phyloP scores from a whole-genome alignment of 345 rosid species.

The Acer campestre region DNA sequence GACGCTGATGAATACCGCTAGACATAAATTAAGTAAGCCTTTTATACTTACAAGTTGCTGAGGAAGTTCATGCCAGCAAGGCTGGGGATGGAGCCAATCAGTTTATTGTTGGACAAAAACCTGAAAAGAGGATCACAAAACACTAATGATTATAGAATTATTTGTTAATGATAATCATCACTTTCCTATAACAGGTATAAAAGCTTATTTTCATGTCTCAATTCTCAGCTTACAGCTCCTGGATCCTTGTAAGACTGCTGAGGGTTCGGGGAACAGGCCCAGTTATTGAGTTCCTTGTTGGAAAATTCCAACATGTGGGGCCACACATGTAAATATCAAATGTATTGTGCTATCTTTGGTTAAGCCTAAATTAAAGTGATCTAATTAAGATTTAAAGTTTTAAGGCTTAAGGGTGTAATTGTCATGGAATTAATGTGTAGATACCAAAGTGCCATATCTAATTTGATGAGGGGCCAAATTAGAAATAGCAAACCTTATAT shows the following conservation, averaged over 20 bases:
- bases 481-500: no score
- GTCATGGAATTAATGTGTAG: no score
- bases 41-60: slow-evolving; percentile 57
- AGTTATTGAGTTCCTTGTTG: slow-evolving; percentile 48
- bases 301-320: no score
- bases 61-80: slow-evolving; percentile 50
- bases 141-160: neutral
- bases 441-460: no score
- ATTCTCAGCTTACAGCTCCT: slow-evolving; percentile 59
- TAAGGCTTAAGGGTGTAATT: no score
- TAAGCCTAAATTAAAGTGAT: no score
- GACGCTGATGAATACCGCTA: neutral
- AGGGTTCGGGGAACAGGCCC: slow-evolving; percentile 54
- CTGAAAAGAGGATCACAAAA: slow-evolving; percentile 36
- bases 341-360: no score
- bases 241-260: slow-evolving; percentile 48
- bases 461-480: no score
- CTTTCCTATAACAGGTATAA: neutral
- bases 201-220: neutral
- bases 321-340: no score
- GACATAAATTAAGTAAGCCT: slow-evolving; percentile 13
- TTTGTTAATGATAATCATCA: neutral
- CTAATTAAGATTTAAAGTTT: no score
- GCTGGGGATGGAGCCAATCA: slow-evolving; percentile 63
- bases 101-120: slow-evolving; percentile 66